Conservation (phyloP, 129 eudicot genomes). For the Saussurea involucrata region DNA sequence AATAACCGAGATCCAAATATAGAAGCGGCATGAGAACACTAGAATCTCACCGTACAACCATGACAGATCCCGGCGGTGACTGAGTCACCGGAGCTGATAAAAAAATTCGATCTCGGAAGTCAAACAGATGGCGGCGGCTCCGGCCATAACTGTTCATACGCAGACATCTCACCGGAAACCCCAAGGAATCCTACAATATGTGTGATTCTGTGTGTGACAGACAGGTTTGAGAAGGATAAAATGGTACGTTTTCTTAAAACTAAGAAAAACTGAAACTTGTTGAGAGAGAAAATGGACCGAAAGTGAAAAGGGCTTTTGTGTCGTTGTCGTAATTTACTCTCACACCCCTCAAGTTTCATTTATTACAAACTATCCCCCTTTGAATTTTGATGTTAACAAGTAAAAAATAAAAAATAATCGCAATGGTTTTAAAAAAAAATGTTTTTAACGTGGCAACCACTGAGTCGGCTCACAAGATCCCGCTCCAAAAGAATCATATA, state of each 20-base stretch:
- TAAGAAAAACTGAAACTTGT: constrained; percentile 25
- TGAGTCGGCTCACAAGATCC: background rate
- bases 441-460: background rate
- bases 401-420: no score
- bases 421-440: background rate
- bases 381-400: background rate
- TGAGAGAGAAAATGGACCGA: constrained; percentile 21
- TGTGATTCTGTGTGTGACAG: constrained; percentile 18
- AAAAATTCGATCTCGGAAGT: constrained; percentile 15
- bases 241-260: constrained; percentile 19
- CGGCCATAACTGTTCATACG: constrained; percentile 11
- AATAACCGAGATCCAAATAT: constrained; percentile 2
- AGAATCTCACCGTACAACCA: constrained; percentile 20
- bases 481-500: no score
- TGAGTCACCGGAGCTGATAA: constrained; percentile 28
- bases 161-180: constrained; percentile 6
- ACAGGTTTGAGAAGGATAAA: constrained; percentile 24
- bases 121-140: background rate
- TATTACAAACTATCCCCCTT: background rate
- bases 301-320: constrained; percentile 22
- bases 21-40: background rate
- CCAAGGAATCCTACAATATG: background rate
- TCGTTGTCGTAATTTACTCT: constrained; percentile 12
- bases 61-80: constrained; percentile 25
- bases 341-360: background rate